A percentile compares a stretch with the other conserved stretches of the same genome.
Evolutionary conservation across 257 asterid genomes (phyloP).

Genomic region (Fraxinus cuspidata): DNA sequence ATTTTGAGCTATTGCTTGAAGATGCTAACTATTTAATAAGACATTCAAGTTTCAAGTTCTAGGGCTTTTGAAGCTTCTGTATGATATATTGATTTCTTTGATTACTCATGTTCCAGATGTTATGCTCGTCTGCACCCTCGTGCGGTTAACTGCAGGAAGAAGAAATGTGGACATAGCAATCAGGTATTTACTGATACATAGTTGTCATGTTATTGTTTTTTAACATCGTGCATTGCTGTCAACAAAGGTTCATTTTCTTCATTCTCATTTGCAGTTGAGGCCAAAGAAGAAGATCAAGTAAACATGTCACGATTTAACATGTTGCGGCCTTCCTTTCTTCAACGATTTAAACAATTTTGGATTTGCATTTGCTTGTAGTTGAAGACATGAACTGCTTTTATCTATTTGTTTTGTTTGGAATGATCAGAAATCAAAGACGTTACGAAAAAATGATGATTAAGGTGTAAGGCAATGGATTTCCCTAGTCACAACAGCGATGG

Average conservation of each 20-base stretch:
- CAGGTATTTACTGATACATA: conserved; percentile 34
- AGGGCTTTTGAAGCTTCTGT: no score
- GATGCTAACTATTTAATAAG: no score
- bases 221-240: not conserved
- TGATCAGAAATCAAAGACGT: not conserved
- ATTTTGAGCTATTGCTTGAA: no score
- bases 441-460: no score
- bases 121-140: conserved; percentile 74
- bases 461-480: no score
- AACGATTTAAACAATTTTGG: not conserved
- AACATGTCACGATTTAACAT: not conserved
- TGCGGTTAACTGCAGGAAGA: conserved; percentile 68
- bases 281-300: conserved; percentile 81
- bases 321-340: not conserved
- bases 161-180: conserved; percentile 69
- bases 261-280: conserved; percentile 52
- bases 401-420: conserved; percentile 8
- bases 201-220: no score
- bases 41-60: no score
- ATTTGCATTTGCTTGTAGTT: not conserved
- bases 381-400: conserved; percentile 4
- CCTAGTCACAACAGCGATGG: no score
- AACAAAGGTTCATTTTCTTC: no score
- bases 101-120: conserved; percentile 34
- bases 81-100: not conserved